phyloP scores from a whole-genome alignment of 2,329 filamentous ascomycete species.

The Sclerotinia minor region DNA sequence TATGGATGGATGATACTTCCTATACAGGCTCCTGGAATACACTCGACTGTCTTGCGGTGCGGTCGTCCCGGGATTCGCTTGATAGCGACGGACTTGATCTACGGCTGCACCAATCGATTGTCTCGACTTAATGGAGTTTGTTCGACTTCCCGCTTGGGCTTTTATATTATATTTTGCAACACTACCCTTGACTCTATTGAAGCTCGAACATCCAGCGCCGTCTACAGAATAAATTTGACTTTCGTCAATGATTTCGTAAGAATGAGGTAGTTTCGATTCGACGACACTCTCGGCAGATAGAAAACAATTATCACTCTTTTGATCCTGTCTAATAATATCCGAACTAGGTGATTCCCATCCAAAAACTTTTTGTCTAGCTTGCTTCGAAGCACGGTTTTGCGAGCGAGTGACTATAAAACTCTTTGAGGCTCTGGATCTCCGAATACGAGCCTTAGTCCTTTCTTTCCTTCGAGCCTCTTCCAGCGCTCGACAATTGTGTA shows the following conservation, averaged over 20 bases:
- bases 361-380: slow-evolving; percentile 33
- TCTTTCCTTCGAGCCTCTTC: slow-evolving; percentile 31
- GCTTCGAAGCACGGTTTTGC: slow-evolving; percentile 29
- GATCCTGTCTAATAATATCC: slow-evolving; percentile 2
- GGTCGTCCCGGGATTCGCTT: slow-evolving; percentile 21
- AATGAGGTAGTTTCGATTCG: background rate
- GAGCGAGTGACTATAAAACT: slow-evolving; percentile 25
- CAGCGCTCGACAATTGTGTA: slow-evolving; percentile 25
- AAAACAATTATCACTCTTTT: background rate
- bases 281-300: background rate
- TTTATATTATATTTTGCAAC: slow-evolving; percentile 18
- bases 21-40: slow-evolving; percentile 33
- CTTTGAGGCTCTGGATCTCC: slow-evolving; percentile 26
- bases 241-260: background rate
- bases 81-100: slow-evolving; percentile 29
- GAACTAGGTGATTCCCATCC: slow-evolving; percentile 29
- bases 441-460: slow-evolving; percentile 25
- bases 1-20: slow-evolving; percentile 18
- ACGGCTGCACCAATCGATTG: slow-evolving; percentile 21
- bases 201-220: slow-evolving; percentile 30
- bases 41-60: slow-evolving; percentile 16
- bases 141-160: background rate
- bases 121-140: background rate
- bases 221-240: slow-evolving; percentile 27
- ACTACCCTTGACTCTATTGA: slow-evolving; percentile 21